Conservation (phyloP, 176 grass and related monocot species). For the Zea mays region DNA sequence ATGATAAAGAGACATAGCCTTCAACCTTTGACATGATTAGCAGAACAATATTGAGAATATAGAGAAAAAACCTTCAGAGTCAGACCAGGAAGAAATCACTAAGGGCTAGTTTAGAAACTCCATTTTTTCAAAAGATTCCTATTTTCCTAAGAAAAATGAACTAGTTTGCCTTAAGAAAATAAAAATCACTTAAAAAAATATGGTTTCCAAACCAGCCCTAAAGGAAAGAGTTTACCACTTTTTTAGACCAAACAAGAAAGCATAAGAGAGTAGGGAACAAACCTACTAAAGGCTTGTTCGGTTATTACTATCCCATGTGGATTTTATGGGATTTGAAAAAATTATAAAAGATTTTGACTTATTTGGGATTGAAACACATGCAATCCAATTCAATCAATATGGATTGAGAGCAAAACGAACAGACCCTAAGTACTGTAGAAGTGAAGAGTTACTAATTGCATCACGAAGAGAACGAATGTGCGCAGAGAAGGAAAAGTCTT, state of each 20-base stretch:
- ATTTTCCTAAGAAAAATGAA: no score
- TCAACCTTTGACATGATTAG: slow-evolving; percentile 91
- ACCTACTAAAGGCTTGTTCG: not conserved
- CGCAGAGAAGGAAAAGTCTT: slow-evolving; percentile 31
- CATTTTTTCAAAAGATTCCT: no score
- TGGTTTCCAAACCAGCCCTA: slow-evolving; percentile 39
- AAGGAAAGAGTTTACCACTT: slow-evolving; percentile 80
- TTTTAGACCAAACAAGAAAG: slow-evolving; percentile 41
- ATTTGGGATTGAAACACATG: no score
- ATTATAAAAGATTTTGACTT: no score
- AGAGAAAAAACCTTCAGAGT: slow-evolving; percentile 85
- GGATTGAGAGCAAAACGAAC: no score
- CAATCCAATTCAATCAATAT: no score
- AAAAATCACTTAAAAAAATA: no score
- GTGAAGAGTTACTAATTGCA: not conserved
- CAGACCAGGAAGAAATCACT: slow-evolving; percentile 71
- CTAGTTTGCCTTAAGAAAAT: no score
- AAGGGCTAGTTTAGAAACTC: no score
- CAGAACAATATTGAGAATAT: slow-evolving; percentile 79
- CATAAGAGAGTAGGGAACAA: not conserved
- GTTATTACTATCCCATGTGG: no score
- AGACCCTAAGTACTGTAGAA: not conserved
- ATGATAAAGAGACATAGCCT: slow-evolving; percentile 88
- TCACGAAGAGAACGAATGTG: slow-evolving; percentile 6
- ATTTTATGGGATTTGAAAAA: no score